Evolutionary conservation across 108 stramenopile species (phyloP).

Genomic region (Nitzschia sp.): DNA sequence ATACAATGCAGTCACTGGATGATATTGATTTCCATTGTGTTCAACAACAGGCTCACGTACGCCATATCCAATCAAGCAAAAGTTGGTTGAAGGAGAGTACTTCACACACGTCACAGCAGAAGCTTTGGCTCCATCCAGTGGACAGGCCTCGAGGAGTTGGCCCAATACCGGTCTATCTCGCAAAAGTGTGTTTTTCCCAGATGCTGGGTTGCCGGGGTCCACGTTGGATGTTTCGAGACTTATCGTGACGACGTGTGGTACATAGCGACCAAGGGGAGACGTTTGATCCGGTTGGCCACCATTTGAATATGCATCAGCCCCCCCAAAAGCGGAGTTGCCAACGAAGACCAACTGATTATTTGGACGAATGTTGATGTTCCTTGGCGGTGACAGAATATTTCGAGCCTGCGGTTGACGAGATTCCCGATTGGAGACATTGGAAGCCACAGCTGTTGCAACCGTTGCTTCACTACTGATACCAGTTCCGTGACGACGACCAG

Average conservation of each 20-base stretch:
- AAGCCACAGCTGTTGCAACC: too few relatives aligned
- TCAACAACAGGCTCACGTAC: constrained; percentile 69
- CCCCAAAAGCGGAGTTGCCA: neutral
- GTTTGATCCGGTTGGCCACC: neutral
- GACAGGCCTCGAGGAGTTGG: constrained; percentile 73
- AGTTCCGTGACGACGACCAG: constrained; percentile 47
- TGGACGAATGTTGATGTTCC: neutral
- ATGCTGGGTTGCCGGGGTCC: neutral
- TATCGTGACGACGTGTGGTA: constrained; percentile 81
- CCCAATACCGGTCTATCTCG: constrained; percentile 59
- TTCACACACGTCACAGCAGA: constrained; percentile 92
- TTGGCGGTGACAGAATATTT: neutral
- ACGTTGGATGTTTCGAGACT: constrained; percentile 63
- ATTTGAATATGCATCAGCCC: too few relatives aligned
- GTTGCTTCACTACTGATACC: constrained; percentile 1
- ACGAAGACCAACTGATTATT: neutral
- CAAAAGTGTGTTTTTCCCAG: neutral
- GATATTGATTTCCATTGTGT: constrained; percentile 40
- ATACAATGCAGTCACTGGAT: constrained; percentile 83
- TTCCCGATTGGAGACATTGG: neutral
- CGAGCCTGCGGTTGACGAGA: neutral
- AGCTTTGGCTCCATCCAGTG: constrained; percentile 73
- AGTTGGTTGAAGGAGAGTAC: constrained; percentile 87
- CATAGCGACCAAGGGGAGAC: constrained; percentile 57
- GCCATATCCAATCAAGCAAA: constrained; percentile 91